Evolutionary conservation across 805 yeast genomes (phyloP).

Genomic region (Barnettozyma populi): DNA sequence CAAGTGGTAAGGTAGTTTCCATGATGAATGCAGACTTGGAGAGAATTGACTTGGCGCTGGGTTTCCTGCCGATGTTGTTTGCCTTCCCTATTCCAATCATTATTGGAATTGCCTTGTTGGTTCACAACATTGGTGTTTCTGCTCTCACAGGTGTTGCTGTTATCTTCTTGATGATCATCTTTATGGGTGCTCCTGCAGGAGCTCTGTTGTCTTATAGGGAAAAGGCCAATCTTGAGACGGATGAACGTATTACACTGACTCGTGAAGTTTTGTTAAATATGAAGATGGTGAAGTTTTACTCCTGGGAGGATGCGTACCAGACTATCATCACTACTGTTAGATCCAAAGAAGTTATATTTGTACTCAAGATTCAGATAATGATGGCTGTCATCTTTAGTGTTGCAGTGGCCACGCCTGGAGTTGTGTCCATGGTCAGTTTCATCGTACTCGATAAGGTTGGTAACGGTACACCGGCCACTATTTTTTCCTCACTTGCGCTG

Average conservation of each 20-base stretch:
- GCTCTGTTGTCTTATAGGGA: constrained; percentile 42
- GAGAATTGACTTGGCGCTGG: constrained; percentile 67
- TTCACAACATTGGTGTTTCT: constrained; percentile 61
- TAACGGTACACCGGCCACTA: constrained; percentile 47
- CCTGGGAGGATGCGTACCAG: constrained; percentile 80
- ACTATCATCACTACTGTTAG: constrained; percentile 46
- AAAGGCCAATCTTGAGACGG: constrained; percentile 50
- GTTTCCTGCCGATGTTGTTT: constrained; percentile 48
- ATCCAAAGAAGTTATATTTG: constrained; percentile 46
- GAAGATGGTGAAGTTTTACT: constrained; percentile 69
- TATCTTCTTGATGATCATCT: constrained; percentile 34
- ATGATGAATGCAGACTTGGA: constrained; percentile 75
- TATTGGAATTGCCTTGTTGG: constrained; percentile 51
- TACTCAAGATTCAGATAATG: constrained; percentile 51
- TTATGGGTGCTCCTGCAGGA: constrained; percentile 39
- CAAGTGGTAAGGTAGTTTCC: constrained; percentile 65
- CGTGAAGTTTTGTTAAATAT: constrained; percentile 55
- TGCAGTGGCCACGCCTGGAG: constrained; percentile 41
- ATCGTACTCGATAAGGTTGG: constrained; percentile 32
- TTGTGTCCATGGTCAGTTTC: constrained; percentile 51
- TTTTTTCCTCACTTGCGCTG: constrained; percentile 63
- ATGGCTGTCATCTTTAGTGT: constrained; percentile 50
- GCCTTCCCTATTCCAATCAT: constrained; percentile 50
- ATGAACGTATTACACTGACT: constrained; percentile 50
- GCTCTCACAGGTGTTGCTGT: constrained; percentile 60